Conservation (phyloP, 75 land plant genomes). For the Adiantum capillusveneris region DNA sequence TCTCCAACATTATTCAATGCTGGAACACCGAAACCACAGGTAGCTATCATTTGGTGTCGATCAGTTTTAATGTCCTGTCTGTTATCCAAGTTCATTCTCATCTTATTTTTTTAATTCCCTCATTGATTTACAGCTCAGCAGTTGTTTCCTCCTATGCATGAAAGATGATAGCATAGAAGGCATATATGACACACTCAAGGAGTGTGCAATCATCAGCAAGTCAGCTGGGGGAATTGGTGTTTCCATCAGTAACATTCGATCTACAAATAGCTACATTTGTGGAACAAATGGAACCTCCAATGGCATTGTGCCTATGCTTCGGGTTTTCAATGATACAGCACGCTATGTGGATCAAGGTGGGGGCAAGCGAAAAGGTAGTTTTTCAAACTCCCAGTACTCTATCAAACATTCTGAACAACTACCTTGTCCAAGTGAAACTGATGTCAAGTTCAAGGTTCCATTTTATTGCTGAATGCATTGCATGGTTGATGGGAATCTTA, state of each 20-base stretch:
- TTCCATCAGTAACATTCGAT: conserved; percentile 88
- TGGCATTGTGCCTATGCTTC: conserved; percentile 95
- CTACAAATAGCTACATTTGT: conserved; percentile 92
- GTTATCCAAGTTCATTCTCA: too few species aligned
- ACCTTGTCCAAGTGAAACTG: too few species aligned
- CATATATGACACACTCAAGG: conserved; percentile 94
- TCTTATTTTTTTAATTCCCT: too few species aligned
- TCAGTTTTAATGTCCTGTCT: too few species aligned
- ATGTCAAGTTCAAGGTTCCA: too few species aligned
- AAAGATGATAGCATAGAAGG: conserved; percentile 99
- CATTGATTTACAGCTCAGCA: conserved; percentile 77
- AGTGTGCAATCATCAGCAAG: conserved; percentile 97
- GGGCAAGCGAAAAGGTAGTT: conserved; percentile 93
- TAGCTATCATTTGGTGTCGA: too few species aligned
- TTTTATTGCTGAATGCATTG: too few species aligned
- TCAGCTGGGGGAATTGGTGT: conserved; percentile 97
- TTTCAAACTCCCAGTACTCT: too few species aligned
- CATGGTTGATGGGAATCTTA: too few species aligned
- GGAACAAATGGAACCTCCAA: conserved; percentile 98
- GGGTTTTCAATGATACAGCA: conserved; percentile 98
- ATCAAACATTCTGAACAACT: too few species aligned
- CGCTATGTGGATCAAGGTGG: conserved; percentile 99
- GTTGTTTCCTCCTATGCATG: conserved; percentile 96
- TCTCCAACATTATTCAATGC: conserved; percentile 95
- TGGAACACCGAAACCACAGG: conserved; percentile 97